Conservation (phyloP, 2,329 filamentous ascomycete genomes). For the Davidsoniella eucalypti region DNA sequence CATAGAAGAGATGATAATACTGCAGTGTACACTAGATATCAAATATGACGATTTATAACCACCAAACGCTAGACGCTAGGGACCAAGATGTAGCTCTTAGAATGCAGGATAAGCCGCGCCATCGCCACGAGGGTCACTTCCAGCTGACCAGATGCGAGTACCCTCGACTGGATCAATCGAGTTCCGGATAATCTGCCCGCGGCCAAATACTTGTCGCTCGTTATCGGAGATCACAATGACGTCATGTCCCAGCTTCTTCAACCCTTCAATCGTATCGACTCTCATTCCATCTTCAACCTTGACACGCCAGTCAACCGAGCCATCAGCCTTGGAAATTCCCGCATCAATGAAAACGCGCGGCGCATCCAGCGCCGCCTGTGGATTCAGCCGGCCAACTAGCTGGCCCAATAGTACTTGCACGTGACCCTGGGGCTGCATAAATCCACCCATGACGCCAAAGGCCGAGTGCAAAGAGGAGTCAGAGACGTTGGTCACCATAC, state of each 20-base stretch:
- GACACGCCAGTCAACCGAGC: conserved; percentile 45
- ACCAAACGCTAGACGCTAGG: background rate
- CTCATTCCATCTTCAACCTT: conserved; percentile 72
- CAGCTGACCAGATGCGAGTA: conserved; percentile 64
- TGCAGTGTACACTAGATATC: conserved; percentile 15
- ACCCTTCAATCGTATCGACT: conserved; percentile 46
- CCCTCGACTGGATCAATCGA: conserved; percentile 55
- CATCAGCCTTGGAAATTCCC: conserved; percentile 45
- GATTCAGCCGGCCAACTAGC: conserved; percentile 62
- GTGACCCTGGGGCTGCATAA: conserved; percentile 96
- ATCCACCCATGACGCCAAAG: conserved; percentile 94
- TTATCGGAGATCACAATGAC: conserved; percentile 52
- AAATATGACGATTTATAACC: conserved; percentile 1
- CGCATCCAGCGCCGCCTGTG: conserved; percentile 79
- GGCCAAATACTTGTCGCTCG: conserved; percentile 56
- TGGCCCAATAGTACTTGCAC: conserved; percentile 86
- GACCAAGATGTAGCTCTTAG: background rate
- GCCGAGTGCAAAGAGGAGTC: conserved; percentile 67
- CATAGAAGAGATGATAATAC: too few species aligned
- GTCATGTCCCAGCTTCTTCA: conserved; percentile 56
- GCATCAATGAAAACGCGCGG: conserved; percentile 79
- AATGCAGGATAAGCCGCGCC: conserved; percentile 45
- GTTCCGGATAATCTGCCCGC: conserved; percentile 72
- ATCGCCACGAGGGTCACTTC: conserved; percentile 78
- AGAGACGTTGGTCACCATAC: conserved; percentile 60